Evolutionary conservation across 345 rosid species (phyloP).

Genomic region (Turritis glabra): DNA sequence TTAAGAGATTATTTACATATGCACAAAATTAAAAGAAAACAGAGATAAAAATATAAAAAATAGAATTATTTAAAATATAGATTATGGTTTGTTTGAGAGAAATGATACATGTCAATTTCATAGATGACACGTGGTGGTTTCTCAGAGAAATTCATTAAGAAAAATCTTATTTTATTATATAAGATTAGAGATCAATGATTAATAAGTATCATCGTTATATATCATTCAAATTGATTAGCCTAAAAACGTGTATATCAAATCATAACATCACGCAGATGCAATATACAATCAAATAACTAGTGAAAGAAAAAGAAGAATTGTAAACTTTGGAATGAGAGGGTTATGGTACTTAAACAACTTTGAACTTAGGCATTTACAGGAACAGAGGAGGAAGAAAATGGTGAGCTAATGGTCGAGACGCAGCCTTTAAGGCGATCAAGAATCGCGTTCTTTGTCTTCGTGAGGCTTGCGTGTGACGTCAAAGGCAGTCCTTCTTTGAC

Average conservation of each 20-base stretch:
- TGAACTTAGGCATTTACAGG: conserved; percentile 71
- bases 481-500: conserved; percentile 90
- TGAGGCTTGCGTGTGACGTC: conserved; percentile 68
- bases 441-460: conserved; percentile 56
- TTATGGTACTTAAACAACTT: conserved; percentile 16
- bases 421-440: conserved; percentile 78
- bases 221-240: conserved; percentile 14
- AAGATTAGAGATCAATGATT: neutral
- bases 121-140: too few relatives aligned
- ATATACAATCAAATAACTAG: conserved; percentile 9
- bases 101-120: too few relatives aligned
- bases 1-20: too few relatives aligned
- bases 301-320: neutral
- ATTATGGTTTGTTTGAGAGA: too few relatives aligned
- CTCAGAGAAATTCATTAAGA: too few relatives aligned
- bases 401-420: conserved; percentile 49
- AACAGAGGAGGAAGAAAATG: conserved; percentile 51
- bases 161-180: too few relatives aligned
- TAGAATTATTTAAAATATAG: too few relatives aligned
- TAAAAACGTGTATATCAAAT: conserved; percentile 5
- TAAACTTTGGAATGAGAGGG: conserved; percentile 21
- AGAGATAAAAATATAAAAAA: too few relatives aligned
- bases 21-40: too few relatives aligned
- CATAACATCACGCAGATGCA: conserved; percentile 18
- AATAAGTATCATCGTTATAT: neutral